A percentile compares a stretch with the other conserved stretches of the same genome.
Evolutionary conservation across 2,329 filamentous ascomycete genomes (phyloP).

Genomic region (Alternaria triticimaculans): DNA sequence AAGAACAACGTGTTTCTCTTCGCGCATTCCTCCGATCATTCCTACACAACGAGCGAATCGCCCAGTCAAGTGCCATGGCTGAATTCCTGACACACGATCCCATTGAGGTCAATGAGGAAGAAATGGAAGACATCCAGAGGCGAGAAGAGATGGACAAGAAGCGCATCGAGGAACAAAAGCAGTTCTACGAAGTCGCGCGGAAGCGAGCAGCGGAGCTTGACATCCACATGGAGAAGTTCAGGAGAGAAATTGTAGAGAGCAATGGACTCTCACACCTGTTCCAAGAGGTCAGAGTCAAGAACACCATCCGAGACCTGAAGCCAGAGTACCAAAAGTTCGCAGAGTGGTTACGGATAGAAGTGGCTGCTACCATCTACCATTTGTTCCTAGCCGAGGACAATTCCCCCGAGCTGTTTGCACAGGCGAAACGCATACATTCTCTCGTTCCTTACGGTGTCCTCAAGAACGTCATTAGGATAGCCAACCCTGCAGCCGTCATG

Average conservation of each 20-base stretch:
- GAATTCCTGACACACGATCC: slow-evolving; percentile 82
- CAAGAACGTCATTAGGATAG: slow-evolving; percentile 96
- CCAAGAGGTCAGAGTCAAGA: slow-evolving; percentile 88
- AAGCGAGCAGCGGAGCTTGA: slow-evolving; percentile 90
- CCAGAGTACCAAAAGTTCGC: slow-evolving; percentile 98
- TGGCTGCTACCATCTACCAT: slow-evolving; percentile 95
- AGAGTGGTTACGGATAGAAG: slow-evolving; percentile 96
- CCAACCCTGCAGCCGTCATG: slow-evolving; percentile 97
- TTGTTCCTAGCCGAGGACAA: slow-evolving; percentile 98
- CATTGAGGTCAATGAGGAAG: slow-evolving; percentile 78
- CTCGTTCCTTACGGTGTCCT: slow-evolving; percentile 90
- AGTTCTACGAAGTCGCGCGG: slow-evolving; percentile 94
- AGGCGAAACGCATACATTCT: slow-evolving; percentile 92
- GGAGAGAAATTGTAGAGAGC: slow-evolving; percentile 70
- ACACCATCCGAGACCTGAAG: slow-evolving; percentile 84
- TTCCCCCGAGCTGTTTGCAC: slow-evolving; percentile 92
- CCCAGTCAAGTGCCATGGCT: slow-evolving; percentile 79
- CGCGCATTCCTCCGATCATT: slow-evolving; percentile 88
- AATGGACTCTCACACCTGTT: slow-evolving; percentile 94
- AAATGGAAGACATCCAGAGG: slow-evolving; percentile 78
- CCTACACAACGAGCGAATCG: slow-evolving; percentile 82
- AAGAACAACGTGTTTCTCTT: slow-evolving; percentile 89
- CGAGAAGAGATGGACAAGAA: slow-evolving; percentile 85
- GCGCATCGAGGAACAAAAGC: slow-evolving; percentile 87
- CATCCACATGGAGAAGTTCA: slow-evolving; percentile 91